These are phyloP conservation scores for Cronartium quercuum DNA, from an alignment of 1,284 basidiomycete genomes.

Conservation along the genomic window DNA sequence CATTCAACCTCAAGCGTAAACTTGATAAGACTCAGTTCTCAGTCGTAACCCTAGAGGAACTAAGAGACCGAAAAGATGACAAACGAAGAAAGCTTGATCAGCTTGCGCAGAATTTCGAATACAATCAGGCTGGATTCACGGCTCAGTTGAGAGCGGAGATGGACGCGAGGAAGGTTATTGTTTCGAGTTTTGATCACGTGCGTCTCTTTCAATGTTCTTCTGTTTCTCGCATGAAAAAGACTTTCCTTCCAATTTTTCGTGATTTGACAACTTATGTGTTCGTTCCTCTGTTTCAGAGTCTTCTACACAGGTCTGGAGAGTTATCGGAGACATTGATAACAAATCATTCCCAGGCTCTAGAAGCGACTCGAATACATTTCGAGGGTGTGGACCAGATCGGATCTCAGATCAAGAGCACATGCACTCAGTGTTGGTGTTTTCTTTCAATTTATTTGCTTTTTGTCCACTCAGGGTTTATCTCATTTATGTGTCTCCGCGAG, in stretches of 20 bases:
- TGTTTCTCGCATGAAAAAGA: not conserved
- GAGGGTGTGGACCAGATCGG: not conserved
- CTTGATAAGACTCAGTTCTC: conserved; percentile 5
- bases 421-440: not conserved
- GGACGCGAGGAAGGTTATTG: conserved; percentile 3
- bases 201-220: not conserved
- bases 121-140: not conserved
- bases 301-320: not conserved
- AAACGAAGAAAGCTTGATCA: conserved; percentile 13
- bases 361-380: not conserved
- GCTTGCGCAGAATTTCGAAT: conserved; percentile 19
- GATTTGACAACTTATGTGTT: not conserved
- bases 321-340: not conserved
- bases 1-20: conserved; percentile 16
- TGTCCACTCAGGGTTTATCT: not conserved
- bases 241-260: not conserved
- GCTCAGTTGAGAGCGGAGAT: not conserved
- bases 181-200: conserved; percentile 18
- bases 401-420: not conserved
- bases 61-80: conserved; percentile 27
- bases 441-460: not conserved
- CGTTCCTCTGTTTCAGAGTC: not conserved
- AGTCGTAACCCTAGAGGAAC: conserved; percentile 17
- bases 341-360: not conserved
- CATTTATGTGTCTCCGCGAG: not conserved